phyloP scores from a whole-genome alignment of 495 filamentous ascomycete species.

The Penicillium diatomitis region DNA sequence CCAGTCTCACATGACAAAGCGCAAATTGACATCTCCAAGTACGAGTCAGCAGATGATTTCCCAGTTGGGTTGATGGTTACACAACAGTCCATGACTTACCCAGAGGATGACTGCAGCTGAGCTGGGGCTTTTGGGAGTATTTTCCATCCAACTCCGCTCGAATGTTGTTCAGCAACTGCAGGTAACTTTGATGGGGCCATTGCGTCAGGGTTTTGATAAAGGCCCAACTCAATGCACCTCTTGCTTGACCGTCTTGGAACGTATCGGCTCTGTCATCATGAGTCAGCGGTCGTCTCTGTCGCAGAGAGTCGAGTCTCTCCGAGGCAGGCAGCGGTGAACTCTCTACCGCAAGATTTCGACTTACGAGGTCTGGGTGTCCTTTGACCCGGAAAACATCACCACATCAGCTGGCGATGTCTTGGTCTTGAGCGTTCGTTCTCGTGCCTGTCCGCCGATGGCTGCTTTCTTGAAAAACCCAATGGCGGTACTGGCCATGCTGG shows the following conservation, averaged over 20 bases:
- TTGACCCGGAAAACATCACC: conserved; percentile 94
- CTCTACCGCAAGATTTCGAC: background rate
- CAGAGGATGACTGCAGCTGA: conserved; percentile 93
- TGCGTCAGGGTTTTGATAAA: conserved; percentile 90
- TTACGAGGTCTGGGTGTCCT: conserved; percentile 78
- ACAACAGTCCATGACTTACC: conserved; percentile 45
- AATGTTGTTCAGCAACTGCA: conserved; percentile 88
- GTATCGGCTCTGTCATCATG: conserved; percentile 27
- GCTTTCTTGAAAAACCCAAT: conserved; percentile 91
- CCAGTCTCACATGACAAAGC: conserved; percentile 31
- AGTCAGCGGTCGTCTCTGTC: no score
- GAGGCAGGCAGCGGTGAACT: no score
- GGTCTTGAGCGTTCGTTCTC: conserved; percentile 66
- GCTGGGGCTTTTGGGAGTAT: conserved; percentile 93
- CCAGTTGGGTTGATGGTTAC: background rate
- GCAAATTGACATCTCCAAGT: conserved; percentile 29
- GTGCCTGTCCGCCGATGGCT: conserved; percentile 66
- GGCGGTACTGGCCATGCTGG: conserved; percentile 68
- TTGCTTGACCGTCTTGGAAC: conserved; percentile 64
- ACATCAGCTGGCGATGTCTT: conserved; percentile 95
- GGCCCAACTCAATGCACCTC: conserved; percentile 94
- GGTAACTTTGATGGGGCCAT: conserved; percentile 92
- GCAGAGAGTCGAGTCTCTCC: no score
- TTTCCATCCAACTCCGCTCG: conserved; percentile 82
- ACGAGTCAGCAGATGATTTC: conserved; percentile 11